Evolutionary conservation across 345 rosid genomes (phyloP), one percentile per base, ranked within the genome.

Genomic region (Eutrema yunnanense): DNA sequence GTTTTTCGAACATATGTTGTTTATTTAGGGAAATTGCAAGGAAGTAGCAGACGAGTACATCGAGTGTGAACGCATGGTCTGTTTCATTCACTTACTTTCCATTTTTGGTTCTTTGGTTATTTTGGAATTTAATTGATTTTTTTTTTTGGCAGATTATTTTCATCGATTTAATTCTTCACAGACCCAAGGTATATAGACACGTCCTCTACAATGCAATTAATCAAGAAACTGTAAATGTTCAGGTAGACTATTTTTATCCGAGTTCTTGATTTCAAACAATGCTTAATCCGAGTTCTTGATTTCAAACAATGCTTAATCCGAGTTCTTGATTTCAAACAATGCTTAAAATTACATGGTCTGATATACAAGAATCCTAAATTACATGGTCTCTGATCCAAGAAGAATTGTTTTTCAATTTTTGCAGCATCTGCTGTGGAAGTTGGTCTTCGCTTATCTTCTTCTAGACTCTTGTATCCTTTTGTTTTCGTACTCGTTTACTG

Each of bases 41-140:
- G 84, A 88, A 37, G 83, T 84, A 58, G 92, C 95, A 4, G 96
- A 90, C 57, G 86, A 84, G 64, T 90, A 92, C 66, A 84, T 88
- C 62, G 96, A 92, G 74, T 92, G 95, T 68, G 98, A 90, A 78
- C 75, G 84, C 79, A 88, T 92, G 92, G 98, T 92, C 67, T 69
- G 71, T 63, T 53, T 56, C 63, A 14, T 2, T 19, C 44, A 51
- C 40, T 29, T 6, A 42, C 11, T 67, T 75, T 62, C 79, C 75
- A 16, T 62, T 62, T 69, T 69, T 6, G 7, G 4, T 6, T 9
- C 1, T 40, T n/a, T n/a, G n/a, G n/a, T 46, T 41, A 32, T 7
- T 13, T 40, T 11, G 27, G 50, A 37, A 64, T 36, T 7, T 29
- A 50, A 59, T 34, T 60, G 34, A 8, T 16, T 16, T 16, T 16